Evolutionary conservation across 2,329 filamentous ascomycete species (phyloP).

Genomic region (Ophiostoma quercus): DNA sequence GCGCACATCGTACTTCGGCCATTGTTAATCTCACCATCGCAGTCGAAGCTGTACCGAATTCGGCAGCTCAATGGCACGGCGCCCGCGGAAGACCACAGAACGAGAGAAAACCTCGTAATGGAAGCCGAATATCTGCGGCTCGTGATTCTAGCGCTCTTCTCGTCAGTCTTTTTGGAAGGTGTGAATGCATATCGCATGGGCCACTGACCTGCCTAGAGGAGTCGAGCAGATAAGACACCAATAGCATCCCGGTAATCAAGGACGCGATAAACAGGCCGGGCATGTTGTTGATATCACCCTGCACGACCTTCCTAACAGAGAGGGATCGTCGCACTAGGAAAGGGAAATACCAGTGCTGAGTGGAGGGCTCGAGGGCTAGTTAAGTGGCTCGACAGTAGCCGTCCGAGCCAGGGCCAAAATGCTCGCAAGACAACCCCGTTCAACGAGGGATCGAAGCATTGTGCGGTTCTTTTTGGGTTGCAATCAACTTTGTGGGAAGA

Average conservation of each 20-base stretch:
- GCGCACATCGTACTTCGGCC: background rate
- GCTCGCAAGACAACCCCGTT: background rate
- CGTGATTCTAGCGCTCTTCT: slow-evolving; percentile 10
- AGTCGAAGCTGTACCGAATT: background rate
- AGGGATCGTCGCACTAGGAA: background rate
- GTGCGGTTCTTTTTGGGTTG: background rate
- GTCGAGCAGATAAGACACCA: background rate
- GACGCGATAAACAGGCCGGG: background rate
- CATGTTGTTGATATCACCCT: slow-evolving; percentile 7
- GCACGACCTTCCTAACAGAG: slow-evolving; percentile 13
- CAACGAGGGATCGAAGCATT: background rate
- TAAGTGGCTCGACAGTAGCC: background rate
- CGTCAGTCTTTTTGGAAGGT: slow-evolving; percentile 12
- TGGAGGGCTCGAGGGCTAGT: background rate
- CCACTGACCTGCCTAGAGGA: slow-evolving; percentile 6
- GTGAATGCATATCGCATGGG: background rate
- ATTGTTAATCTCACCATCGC: background rate
- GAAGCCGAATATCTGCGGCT: background rate
- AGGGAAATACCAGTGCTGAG: background rate
- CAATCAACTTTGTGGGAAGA: too few relatives aligned
- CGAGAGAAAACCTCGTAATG: background rate
- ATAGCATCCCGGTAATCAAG: background rate
- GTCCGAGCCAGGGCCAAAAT: background rate
- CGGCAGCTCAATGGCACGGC: background rate
- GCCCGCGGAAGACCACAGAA: background rate